Base-by-base conservation (phyloP, 805 yeast genomes). In the Yarrowia sp. region DNA sequence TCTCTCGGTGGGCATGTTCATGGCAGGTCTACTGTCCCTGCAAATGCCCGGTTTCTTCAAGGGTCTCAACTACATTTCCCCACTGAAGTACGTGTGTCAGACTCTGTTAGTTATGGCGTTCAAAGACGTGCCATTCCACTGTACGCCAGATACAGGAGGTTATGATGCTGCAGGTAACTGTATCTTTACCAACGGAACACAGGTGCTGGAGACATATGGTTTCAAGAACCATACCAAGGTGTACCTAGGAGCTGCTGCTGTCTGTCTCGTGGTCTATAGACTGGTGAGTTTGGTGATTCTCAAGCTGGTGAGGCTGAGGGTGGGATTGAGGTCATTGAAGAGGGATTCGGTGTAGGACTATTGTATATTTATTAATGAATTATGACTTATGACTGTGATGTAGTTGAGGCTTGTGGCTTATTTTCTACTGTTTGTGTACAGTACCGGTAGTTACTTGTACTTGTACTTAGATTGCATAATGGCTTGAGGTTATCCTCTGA, bases 1-100 rank as follows among this genome's bases (percentile, higher is more conserved):
- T 38, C 79, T 90, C 66, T 85, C 91, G 2, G 79, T 91, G 63
- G 95, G 94, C 7, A 85, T 89, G 5, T 86, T 89, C 72, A 89
- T 92, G 95, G 90, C 91, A 1, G 97, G 97, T 3, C 80, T 92
- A 11, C 83, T 92, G 87, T 89, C 97, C 0, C 79, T 91, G 73
- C 82, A 87, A n/a, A 85, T 91, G 89, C 89, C 89, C 35, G 79
- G 78, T 1, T 86, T 92, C 59, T 82, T 91, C 74, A 82, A 82
- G 71, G 97, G 87, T 0, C 78, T 90, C 75, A 91, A 91, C 77
- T 92, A 87, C 77, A 73, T 89, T n/a, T 88, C 88, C 66, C 97
- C 97, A 3, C 76, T 89, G 72, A 89, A 89, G 73, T 92, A 89
- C 74, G 88, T 87, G 10, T 48, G 67, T 32, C 67, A 63, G 32